Base-by-base conservation (phyloP, 441 rosid species). In the Viola pubescens region DNA sequence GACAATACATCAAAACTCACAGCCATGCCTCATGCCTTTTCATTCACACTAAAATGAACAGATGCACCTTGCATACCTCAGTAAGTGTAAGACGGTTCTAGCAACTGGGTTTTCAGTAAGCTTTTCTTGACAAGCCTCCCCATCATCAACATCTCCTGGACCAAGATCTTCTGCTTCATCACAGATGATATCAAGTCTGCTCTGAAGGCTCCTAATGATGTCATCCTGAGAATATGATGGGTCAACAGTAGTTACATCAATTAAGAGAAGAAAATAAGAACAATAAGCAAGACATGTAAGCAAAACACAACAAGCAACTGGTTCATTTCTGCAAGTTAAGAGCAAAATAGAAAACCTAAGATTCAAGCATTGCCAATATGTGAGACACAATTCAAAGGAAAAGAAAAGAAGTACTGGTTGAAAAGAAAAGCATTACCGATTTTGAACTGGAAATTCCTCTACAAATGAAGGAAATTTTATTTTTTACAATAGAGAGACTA, bases 141-240 rank as follows among this genome's bases (percentile, higher is more conserved):
- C 46, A 52, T 52, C 68, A 70, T 48, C 73, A 41, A 68, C 65
- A 37, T 62, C 74, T 9, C 54, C 42, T 58, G 60, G 63, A 62
- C 58, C 65, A 7, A 62, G 61, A 71, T 73, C 85, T 70, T 84
- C 97, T 9, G 74, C 92, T 69, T 86, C 91, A 62, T 87, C 98
- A 37, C 91, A 84, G 53, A 92, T 73, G 48, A 86, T 77, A 72
- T 89, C 98, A 60, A 89, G 73, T 74, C 97, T 86, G 79, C 97
- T 89, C 65, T 76, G 86, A 70, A 92, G 79, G 78, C 92, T 92
- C 69, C 82, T 78, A 65, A 81, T 78, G 58, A 92, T 83, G 71
- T 92, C 98, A 65, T 75, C 85, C 98, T 91, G 76, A 72, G 73
- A 60, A 45, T 45, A 46, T 45, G 63, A 37, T 9, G 9, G 44